phyloP scores from a whole-genome alignment of 2,329 filamentous ascomycete species.

The Fusarium pilosicola region DNA sequence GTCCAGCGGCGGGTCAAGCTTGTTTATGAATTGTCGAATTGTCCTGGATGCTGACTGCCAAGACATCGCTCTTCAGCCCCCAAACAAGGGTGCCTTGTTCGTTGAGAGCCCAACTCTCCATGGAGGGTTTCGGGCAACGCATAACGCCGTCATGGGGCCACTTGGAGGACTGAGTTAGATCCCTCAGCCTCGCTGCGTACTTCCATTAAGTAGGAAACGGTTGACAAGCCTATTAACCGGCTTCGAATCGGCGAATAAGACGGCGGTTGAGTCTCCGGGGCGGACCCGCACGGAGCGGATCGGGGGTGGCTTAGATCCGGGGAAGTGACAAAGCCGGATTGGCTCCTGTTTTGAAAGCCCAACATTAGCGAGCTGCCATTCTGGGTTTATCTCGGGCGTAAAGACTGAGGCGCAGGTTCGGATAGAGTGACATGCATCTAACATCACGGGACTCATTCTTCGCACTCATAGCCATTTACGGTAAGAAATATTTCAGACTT shows the following conservation, averaged over 20 bases:
- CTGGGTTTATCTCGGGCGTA: slow-evolving; percentile 31
- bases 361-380: slow-evolving; percentile 22
- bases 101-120: slow-evolving; percentile 2
- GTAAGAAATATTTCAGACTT: not conserved
- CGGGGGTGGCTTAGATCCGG: slow-evolving; percentile 42
- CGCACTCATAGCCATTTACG: slow-evolving; percentile 7
- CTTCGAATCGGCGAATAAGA: slow-evolving; percentile 34
- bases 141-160: slow-evolving; percentile 4
- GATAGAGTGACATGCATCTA: not conserved
- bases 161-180: not conserved
- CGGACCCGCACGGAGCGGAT: slow-evolving; percentile 28
- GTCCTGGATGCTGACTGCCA: slow-evolving; percentile 27
- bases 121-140: not conserved
- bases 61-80: slow-evolving; percentile 13
- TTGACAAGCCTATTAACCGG: slow-evolving; percentile 1
- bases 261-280: slow-evolving; percentile 7
- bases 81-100: slow-evolving; percentile 27
- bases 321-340: not conserved
- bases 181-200: slow-evolving; percentile 12
- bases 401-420: slow-evolving; percentile 28
- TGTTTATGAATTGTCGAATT: slow-evolving; percentile 32
- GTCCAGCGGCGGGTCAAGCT: slow-evolving; percentile 14
- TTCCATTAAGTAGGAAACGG: slow-evolving; percentile 13
- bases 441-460: slow-evolving; percentile 28
- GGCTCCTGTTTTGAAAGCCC: not conserved